Conservation (phyloP, 352 stramenopile genomes). For the Phytophthora megakarya region DNA sequence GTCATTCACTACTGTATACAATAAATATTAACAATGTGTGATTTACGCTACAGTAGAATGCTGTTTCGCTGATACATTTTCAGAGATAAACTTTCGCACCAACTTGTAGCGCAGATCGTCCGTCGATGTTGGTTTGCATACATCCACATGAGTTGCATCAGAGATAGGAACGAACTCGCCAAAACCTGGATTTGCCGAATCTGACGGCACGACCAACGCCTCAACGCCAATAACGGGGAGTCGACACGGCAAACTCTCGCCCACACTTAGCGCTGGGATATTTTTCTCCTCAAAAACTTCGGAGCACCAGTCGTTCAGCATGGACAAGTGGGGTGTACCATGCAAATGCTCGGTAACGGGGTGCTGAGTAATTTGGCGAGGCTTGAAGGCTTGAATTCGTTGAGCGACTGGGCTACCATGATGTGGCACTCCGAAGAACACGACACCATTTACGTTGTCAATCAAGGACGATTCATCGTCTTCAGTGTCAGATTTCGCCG, state of each 20-base stretch:
- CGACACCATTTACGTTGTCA: conserved; percentile 67
- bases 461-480: conserved; percentile 38
- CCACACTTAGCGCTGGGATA: conserved; percentile 69
- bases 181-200: conserved; percentile 77
- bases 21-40: conserved; percentile 26
- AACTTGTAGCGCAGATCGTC: conserved; percentile 67
- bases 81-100: conserved; percentile 64
- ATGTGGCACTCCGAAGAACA: conserved; percentile 84
- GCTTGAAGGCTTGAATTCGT: conserved; percentile 63
- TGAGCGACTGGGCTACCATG: conserved; percentile 79
- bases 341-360: conserved; percentile 78
- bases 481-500: conserved; percentile 16
- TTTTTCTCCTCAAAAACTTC: conserved; percentile 53
- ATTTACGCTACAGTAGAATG: conserved; percentile 16
- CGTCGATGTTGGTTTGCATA: conserved; percentile 73
- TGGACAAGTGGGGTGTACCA: conserved; percentile 72
- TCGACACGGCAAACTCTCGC: conserved; percentile 65
- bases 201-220: conserved; percentile 68
- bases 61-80: conserved; percentile 18
- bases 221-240: conserved; percentile 74
- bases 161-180: conserved; percentile 65
- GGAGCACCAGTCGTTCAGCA: conserved; percentile 82
- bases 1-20: conserved; percentile 19
- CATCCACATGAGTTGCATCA: conserved; percentile 71
- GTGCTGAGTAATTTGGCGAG: conserved; percentile 55